Conservation (phyloP, 2,329 filamentous ascomycete genomes). For the Fusarium sambucinum region DNA sequence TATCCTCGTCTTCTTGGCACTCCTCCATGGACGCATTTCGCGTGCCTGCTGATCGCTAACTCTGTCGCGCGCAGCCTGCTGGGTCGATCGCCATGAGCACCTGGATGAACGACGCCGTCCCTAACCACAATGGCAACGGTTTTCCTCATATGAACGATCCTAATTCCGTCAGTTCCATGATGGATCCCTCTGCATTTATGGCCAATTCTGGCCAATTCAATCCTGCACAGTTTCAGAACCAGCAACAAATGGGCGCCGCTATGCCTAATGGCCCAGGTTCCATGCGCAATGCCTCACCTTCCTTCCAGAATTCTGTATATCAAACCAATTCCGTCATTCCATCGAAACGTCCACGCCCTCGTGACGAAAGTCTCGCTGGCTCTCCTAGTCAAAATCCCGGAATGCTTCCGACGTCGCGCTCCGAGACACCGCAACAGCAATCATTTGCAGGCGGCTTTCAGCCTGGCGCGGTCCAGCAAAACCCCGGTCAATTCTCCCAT, state of each 20-base stretch:
- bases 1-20: constrained; percentile 49
- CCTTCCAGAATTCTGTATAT: constrained; percentile 81
- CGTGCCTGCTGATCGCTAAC: constrained; percentile 60
- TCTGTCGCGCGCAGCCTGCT: constrained; percentile 58
- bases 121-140: constrained; percentile 77
- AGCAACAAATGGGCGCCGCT: constrained; percentile 63
- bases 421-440: constrained; percentile 89
- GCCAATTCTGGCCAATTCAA: constrained; percentile 71
- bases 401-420: constrained; percentile 84
- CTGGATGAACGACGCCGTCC: constrained; percentile 79
- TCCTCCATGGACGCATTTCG: constrained; percentile 57
- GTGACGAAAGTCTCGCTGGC: constrained; percentile 85
- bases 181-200: constrained; percentile 75
- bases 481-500: constrained; percentile 80
- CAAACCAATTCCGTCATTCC: constrained; percentile 89
- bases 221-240: constrained; percentile 68
- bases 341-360: constrained; percentile 85
- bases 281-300: constrained; percentile 84
- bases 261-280: constrained; percentile 86
- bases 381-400: constrained; percentile 82
- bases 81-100: constrained; percentile 72
- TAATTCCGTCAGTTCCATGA: constrained; percentile 68
- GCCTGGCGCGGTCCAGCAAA: constrained; percentile 71
- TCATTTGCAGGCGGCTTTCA: constrained; percentile 78
- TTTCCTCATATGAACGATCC: constrained; percentile 74